phyloP scores from a whole-genome alignment of 108 stramenopile genomes.

The Craspedostauros australis region DNA sequence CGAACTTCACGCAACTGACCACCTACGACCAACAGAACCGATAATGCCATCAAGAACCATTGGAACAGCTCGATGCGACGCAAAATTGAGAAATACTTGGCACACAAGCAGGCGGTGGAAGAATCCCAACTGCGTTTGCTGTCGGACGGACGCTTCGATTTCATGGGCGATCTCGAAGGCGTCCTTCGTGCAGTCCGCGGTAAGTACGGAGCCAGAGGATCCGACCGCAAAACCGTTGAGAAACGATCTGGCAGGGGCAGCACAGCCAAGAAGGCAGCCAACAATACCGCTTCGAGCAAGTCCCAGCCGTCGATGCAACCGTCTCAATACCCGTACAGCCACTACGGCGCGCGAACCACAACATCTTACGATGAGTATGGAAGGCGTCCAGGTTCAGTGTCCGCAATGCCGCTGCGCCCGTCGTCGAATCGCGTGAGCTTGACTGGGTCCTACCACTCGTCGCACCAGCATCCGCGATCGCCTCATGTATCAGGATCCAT shows the following conservation, averaged over 20 bases:
- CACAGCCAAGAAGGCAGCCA: neutral
- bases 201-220: constrained; percentile 5
- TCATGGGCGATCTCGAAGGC: constrained; percentile 77
- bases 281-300: constrained; percentile 2
- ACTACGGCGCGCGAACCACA: no score
- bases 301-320: neutral
- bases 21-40: constrained; percentile 83
- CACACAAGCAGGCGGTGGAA: constrained; percentile 45
- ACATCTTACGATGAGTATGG: no score
- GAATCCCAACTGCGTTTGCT: constrained; percentile 34
- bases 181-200: constrained; percentile 70
- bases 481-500: no score
- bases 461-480: no score
- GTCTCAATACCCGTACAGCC: no score
- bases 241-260: neutral
- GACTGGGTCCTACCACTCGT: no score
- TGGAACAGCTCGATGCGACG: constrained; percentile 91
- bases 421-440: no score
- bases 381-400: no score
- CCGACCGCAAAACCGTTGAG: constrained; percentile 1
- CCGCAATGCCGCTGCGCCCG: no score
- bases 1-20: no score
- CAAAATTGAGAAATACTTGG: constrained; percentile 71
- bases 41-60: constrained; percentile 98
- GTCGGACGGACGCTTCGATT: constrained; percentile 82